Conservation (phyloP, 495 filamentous ascomycete species). For the Penicillium maclennaniae region DNA sequence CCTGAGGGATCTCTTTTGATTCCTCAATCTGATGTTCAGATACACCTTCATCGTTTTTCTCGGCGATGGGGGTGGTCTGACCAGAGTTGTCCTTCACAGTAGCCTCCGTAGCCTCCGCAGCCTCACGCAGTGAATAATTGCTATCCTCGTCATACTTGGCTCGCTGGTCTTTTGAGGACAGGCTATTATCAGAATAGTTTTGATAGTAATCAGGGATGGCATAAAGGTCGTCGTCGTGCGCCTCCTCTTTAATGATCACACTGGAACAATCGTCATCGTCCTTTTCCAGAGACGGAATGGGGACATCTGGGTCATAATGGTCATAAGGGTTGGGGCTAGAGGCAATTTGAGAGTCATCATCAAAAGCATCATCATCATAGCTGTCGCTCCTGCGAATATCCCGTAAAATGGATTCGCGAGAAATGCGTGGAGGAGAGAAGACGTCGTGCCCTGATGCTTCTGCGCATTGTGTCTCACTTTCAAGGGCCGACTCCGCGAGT, state of each 20-base stretch:
- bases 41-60: not conserved
- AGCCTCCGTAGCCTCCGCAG: slow-evolving; percentile 22
- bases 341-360: slow-evolving; percentile 55
- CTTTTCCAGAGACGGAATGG: slow-evolving; percentile 70
- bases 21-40: not conserved
- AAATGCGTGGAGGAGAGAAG: slow-evolving; percentile 67
- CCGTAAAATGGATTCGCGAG: slow-evolving; percentile 85
- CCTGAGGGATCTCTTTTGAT: not conserved
- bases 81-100: slow-evolving; percentile 17
- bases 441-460: slow-evolving; percentile 13
- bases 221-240: slow-evolving; percentile 62
- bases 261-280: slow-evolving; percentile 58
- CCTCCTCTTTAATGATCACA: slow-evolving; percentile 66
- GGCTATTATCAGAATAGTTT: slow-evolving; percentile 44
- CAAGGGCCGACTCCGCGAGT: not conserved
- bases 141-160: slow-evolving; percentile 46
- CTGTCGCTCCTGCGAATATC: slow-evolving; percentile 73
- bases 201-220: slow-evolving; percentile 58
- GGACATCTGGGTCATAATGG: slow-evolving; percentile 74
- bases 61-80: slow-evolving; percentile 34
- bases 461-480: not conserved
- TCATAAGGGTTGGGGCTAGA: slow-evolving; percentile 52
- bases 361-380: slow-evolving; percentile 55
- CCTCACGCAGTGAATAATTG: slow-evolving; percentile 47
- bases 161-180: slow-evolving; percentile 42